These are phyloP conservation scores for Tricharina praecox DNA, from an alignment of 495 filamentous ascomycete species.

Conservation along the genomic window DNA sequence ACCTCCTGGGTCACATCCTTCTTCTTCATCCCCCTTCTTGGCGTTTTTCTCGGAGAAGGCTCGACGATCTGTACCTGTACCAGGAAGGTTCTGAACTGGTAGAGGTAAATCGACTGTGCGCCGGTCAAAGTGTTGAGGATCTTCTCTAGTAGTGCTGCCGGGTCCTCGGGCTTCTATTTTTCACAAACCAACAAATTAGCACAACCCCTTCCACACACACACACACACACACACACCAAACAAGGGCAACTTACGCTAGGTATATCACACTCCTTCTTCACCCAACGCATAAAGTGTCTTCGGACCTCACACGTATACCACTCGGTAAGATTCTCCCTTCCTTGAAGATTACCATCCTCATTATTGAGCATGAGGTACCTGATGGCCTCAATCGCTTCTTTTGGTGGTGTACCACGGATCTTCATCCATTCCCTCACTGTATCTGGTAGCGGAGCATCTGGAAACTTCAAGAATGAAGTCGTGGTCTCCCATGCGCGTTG, in stretches of 20 bases:
- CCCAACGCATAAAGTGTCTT: conserved; percentile 23
- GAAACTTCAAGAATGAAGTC: conserved; percentile 19
- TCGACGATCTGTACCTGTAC: too few relatives aligned
- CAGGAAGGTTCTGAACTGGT: conserved; percentile 7
- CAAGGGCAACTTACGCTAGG: conserved; percentile 6
- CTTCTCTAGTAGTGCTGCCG: conserved; percentile 12
- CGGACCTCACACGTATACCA: conserved; percentile 26
- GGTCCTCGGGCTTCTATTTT: conserved; percentile 13
- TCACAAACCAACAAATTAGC: neutral
- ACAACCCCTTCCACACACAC: too few relatives aligned
- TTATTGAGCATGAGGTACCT: conserved; percentile 16
- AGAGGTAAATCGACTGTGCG: conserved; percentile 21
- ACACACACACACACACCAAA: neutral
- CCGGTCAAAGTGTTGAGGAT: conserved; percentile 18
- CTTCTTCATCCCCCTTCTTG: conserved; percentile 11
- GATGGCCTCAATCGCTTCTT: conserved; percentile 19
- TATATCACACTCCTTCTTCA: conserved; percentile 19
- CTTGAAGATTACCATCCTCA: conserved; percentile 18
- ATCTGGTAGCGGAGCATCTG: conserved; percentile 13
- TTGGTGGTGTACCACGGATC: conserved; percentile 11
- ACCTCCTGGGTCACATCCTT: conserved; percentile 14
- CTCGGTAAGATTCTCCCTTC: conserved; percentile 19
- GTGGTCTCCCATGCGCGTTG: conserved; percentile 22
- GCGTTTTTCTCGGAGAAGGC: conserved; percentile 8
- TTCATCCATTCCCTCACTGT: conserved; percentile 15